Base-by-base conservation (phyloP, 2,329 filamentous ascomycete genomes). In the Fusarium haematococcum region DNA sequence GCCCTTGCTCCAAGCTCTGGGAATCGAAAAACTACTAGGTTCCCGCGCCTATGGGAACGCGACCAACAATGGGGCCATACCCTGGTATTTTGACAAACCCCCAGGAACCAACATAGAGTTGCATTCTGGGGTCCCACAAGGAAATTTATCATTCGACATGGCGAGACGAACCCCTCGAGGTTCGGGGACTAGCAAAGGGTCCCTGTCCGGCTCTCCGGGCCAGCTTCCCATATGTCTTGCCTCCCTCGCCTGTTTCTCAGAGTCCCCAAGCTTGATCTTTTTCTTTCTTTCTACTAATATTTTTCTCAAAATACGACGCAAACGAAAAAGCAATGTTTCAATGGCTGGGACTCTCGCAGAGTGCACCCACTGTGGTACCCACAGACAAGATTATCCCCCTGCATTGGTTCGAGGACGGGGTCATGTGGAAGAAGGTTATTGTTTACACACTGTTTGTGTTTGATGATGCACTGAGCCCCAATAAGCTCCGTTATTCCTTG, bases 401-500 rank as follows among this genome's bases (percentile, higher is more conserved):
- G 7, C 70, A 67, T 52, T 80, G 71, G 45, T 79, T 77, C 23
- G 80, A 81, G 43, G 75, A 81, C 41, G 75, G 69, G 5, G 52
- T 74, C 9, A 67, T 80, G 3, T 78, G 65, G 20, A 69, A 70
- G 30, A 73, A 68, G 6, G 74, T 77, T 43, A 65, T 79, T 2
- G 30, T 80, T 10, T 75, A 79, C 64, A 75, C 67, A 10, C 32
- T 81, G 35, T 74, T 78, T 13, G 73, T 75, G 1, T 80, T 79
- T 39, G 79, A 81, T 66, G 77, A 78, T 50, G 75, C 76, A 70
- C 33, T 68, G 18, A 54, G 63, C 35, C 60, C 41, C 14, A 37
- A 65, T 20, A 64, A 37, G 41, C 65, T 68, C 11, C 60, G 41
- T 11, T 11, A 18, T 2, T 43, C 50, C 10, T 62, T 68, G 5